Evolutionary conservation across 1,284 basidiomycete species (phyloP), one percentile per base, ranked within the genome.

Genomic region (Leccinum subrobustum): DNA sequence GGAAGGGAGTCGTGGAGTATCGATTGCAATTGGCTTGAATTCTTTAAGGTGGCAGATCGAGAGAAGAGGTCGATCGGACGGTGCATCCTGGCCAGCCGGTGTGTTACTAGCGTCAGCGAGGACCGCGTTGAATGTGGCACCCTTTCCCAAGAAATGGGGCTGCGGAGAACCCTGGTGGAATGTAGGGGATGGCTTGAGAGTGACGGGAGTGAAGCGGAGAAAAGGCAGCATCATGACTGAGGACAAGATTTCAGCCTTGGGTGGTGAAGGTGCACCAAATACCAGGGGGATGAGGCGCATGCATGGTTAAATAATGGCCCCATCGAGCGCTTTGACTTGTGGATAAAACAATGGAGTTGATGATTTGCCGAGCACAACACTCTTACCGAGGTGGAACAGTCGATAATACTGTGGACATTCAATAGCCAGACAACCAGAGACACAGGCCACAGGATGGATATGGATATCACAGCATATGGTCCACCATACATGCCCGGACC

Each of bases 271-370:
- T 7, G n/a, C n/a, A 52, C 56, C 44, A 54, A 54, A 14, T 33
- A 58, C 18, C 20, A 42, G n/a, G 37, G 31, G 53, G 27, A 33
- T 14, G 52, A 42, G 27, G 7, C 1, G 35, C 6, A 6, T 29
- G 14, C 53, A 16, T 25, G 18, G 31, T 65, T 67, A 70, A 67
- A 70, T 70, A 65, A 20, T 33, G 12, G 23, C 35, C 53, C 31
- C 35, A 23, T 6, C 8, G 18, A 20, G 11, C 44, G 44, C 44
- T 47, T 47, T 47, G 52, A 16, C 23, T 7, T 61, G 59, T 58
- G 60, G 67, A 60, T 52, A 39, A 31, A 53, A 70, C 66, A 69
- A 67, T 71, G 60, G 61, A 20, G 44, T 47, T 20, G 18, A 20
- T 6, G 29, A 42, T 23, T 37, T 57, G 44, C 33, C 35, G 31